Evolutionary conservation across 495 filamentous ascomycete genomes (phyloP).

Genomic region (Penicillium chermesinum): DNA sequence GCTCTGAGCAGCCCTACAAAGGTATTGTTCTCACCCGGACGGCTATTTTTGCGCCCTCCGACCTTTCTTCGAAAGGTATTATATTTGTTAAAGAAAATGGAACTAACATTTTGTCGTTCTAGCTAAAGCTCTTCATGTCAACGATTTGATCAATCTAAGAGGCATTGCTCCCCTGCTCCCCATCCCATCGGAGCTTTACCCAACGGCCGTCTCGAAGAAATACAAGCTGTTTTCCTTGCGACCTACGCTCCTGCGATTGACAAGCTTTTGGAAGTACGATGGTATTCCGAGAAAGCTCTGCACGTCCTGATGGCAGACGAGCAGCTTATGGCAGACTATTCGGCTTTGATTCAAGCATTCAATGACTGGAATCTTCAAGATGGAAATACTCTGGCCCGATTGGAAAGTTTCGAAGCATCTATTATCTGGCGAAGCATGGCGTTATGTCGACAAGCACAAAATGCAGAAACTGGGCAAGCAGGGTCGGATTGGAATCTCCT

Average conservation of each 20-base stretch:
- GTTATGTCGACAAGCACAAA: conserved; percentile 41
- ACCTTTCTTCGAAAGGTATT: not conserved
- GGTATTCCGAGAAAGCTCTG: conserved; percentile 59
- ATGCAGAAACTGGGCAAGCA: conserved; percentile 32
- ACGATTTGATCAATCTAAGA: conserved; percentile 66
- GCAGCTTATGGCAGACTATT: conserved; percentile 57
- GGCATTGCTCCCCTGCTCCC: conserved; percentile 55
- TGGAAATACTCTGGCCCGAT: conserved; percentile 40
- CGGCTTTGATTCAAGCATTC: conserved; percentile 52
- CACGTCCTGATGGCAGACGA: conserved; percentile 51
- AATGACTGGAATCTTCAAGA: conserved; percentile 38
- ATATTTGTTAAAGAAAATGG: not conserved
- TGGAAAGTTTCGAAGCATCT: conserved; percentile 61
- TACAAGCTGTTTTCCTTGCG: conserved; percentile 66
- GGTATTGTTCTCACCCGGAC: conserved; percentile 20
- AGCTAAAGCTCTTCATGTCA: conserved; percentile 70
- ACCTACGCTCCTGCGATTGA: conserved; percentile 75
- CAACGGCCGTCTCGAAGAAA: conserved; percentile 56
- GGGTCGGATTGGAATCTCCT: conserved; percentile 50
- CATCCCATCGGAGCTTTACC: conserved; percentile 52
- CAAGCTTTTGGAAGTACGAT: conserved; percentile 77
- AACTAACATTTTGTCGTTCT: conserved; percentile 8
- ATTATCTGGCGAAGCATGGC: conserved; percentile 66
- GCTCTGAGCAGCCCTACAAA: conserved; percentile 33
- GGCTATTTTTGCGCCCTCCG: not conserved